Percentiles rank a stretch among this genome's conserved stretches.
phyloP scores from a whole-genome alignment of 2,329 filamentous ascomycete genomes.

The Diaporthe ilicicola region DNA sequence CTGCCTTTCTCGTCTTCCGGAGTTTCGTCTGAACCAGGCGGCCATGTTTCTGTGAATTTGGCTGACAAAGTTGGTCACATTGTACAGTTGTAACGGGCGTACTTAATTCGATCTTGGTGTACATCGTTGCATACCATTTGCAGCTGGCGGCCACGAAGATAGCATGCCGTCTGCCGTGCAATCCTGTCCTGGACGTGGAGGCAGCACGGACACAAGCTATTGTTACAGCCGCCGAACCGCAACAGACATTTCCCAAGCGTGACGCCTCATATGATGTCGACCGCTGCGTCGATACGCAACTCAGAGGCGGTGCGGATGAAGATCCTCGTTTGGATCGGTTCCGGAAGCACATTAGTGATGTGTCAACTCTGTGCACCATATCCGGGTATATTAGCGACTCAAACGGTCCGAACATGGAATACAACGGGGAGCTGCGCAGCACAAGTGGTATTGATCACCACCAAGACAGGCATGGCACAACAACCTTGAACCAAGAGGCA shows the following conservation, averaged over 20 bases:
- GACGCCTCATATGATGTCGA: neutral
- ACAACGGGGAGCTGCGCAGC: neutral
- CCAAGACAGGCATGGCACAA: neutral
- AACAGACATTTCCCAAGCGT: neutral
- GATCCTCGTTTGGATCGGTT: constrained; percentile 14
- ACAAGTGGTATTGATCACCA: neutral
- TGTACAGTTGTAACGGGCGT: constrained; percentile 43
- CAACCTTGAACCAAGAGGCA: neutral
- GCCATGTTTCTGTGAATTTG: constrained; percentile 3
- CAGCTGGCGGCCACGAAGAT: constrained; percentile 36
- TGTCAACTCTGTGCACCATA: constrained; percentile 34
- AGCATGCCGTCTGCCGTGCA: neutral
- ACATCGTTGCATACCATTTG: constrained; percentile 39
- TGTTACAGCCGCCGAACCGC: too few relatives aligned
- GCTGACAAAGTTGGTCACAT: neutral
- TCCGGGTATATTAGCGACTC: constrained; percentile 21
- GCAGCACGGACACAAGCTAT: neutral
- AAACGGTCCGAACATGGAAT: neutral
- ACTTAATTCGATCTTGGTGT: constrained; percentile 42
- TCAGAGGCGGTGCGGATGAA: neutral
- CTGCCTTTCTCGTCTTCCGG: too few relatives aligned
- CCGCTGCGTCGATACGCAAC: neutral
- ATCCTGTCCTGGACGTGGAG: constrained; percentile 26
- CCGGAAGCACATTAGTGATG: constrained; percentile 35
- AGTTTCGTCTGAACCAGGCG: neutral